A percentile compares a stretch with the other conserved stretches of the same genome.
These are phyloP conservation scores for Thraustochytrium striatum DNA, from an alignment of 352 stramenopile species.

Conservation along the genomic window DNA sequence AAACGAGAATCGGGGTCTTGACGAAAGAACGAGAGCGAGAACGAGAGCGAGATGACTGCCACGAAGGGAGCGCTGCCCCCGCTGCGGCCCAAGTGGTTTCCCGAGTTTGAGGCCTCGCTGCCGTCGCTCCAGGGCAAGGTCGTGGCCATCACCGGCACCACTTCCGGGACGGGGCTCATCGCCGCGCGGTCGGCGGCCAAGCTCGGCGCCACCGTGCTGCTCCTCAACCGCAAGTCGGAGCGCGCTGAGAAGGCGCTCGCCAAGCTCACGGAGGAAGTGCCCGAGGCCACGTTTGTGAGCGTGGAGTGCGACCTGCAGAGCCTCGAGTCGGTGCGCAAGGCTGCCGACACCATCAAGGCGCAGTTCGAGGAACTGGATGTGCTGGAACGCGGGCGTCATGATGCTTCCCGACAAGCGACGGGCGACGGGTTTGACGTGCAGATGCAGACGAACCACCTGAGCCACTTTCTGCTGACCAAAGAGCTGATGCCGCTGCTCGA, in stretches of 20 bases:
- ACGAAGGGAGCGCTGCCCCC: no score
- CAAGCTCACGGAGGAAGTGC: slow-evolving; percentile 37
- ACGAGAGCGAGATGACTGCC: no score
- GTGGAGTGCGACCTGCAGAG: slow-evolving; percentile 17
- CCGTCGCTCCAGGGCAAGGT: slow-evolving; percentile 56
- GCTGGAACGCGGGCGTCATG: slow-evolving; percentile 61
- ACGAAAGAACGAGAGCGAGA: no score
- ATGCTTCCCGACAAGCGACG: slow-evolving; percentile 55
- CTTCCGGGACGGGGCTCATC: slow-evolving; percentile 55
- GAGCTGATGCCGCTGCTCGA: slow-evolving; percentile 58
- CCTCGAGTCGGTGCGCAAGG: slow-evolving; percentile 1
- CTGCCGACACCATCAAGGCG: slow-evolving; percentile 47
- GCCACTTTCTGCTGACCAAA: slow-evolving; percentile 60
- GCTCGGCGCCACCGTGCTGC: slow-evolving; percentile 54
- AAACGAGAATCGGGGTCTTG: no score
- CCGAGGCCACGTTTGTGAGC: slow-evolving; percentile 6
- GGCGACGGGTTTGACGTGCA: slow-evolving; percentile 62
- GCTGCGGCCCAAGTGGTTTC: neutral
- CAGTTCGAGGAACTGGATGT: neutral
- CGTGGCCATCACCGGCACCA: slow-evolving; percentile 60
- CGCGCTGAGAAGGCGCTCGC: slow-evolving; percentile 47
- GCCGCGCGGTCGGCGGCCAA: slow-evolving; percentile 50
- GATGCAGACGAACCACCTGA: slow-evolving; percentile 63
- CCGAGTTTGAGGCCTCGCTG: slow-evolving; percentile 38
- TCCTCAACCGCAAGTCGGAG: slow-evolving; percentile 58